Evolutionary conservation across 371 early-diverging fungal genomes (phyloP), one percentile per base, ranked within the genome.

Genomic region (Mortierella sp.): DNA sequence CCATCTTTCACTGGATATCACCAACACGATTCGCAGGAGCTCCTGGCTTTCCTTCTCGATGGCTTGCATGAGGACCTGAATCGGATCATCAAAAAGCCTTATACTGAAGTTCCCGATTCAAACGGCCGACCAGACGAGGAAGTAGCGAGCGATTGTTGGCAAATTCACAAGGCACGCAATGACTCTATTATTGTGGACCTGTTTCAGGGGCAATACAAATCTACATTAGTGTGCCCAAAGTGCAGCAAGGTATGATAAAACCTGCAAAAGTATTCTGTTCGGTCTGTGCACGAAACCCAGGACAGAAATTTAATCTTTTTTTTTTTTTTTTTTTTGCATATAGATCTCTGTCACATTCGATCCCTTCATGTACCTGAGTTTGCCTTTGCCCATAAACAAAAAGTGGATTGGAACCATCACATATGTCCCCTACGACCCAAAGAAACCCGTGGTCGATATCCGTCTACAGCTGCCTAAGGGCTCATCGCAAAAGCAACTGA

Each of bases 121-220:
- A 91, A 91, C 37, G 90, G 88, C 12, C 84, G 86, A 77, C 86
- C 93, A 1, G 92, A 92, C 68, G 83, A 84, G 2, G 91, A 90
- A 39, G 88, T 90, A 32, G 91, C 93, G 1, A 51, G 72, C 18
- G 80, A 83, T 49, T 86, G 85, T 57, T 94, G 93, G 93, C 64
- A 87, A 40, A 84, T 89, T 64, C 92, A 93, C 76, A 86, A 87
- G 52, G 87, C 89, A 18, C 86, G 92, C 57, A 93, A 93, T 70
- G 90, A 91, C 69, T 92, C 93, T 9, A 83, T 93, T 61, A 87
- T 96, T 77, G 92, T 94, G 4, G 94, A 95, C 74, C 77, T 94
- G 12, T 96, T 96, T 75, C 95, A 95, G 76, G 96, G 94, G 1
- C 93, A 95, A 76, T 93, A 93, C 76, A 94, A 92, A 74, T 91